Conservation (phyloP, 1,284 basidiomycete species). For the Phylloporus sp. region DNA sequence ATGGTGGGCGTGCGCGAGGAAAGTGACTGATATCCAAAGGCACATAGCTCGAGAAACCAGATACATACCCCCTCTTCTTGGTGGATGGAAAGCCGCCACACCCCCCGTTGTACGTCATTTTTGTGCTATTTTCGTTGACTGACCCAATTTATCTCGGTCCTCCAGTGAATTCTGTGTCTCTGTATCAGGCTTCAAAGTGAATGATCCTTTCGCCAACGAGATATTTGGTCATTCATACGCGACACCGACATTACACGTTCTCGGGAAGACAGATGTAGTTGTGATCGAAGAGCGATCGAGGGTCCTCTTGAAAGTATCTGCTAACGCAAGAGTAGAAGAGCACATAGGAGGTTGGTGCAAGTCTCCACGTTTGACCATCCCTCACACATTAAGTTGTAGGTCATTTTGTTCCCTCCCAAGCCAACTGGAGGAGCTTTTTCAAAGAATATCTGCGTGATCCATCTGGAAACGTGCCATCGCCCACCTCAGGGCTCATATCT, state of each 20-base stretch:
- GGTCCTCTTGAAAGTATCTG: conserved; percentile 61
- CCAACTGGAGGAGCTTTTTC: conserved; percentile 75
- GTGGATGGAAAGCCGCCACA: conserved; percentile 66
- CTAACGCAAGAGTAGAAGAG: conserved; percentile 64
- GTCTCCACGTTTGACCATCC: background rate
- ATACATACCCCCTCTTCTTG: conserved; percentile 67
- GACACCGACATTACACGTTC: conserved; percentile 81
- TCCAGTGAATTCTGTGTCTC: conserved; percentile 70
- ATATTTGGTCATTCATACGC: conserved; percentile 61
- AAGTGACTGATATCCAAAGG: background rate
- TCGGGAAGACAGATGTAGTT: conserved; percentile 82
- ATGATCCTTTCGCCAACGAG: conserved; percentile 51
- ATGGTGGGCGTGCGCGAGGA: background rate
- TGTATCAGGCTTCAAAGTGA: conserved; percentile 68
- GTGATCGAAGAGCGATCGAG: conserved; percentile 67
- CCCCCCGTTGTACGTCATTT: conserved; percentile 63
- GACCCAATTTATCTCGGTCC: background rate
- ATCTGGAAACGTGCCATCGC: conserved; percentile 26
- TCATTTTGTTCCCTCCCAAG: conserved; percentile 80
- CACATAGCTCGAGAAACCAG: conserved; percentile 33
- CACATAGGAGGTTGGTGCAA: conserved; percentile 72
- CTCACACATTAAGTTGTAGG: conserved; percentile 48
- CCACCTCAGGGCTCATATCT: conserved; percentile 15
- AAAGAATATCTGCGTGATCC: conserved; percentile 52
- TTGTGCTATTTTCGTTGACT: background rate